Conservation (phyloP, 345 rosid species). For the Populus nigra region DNA sequence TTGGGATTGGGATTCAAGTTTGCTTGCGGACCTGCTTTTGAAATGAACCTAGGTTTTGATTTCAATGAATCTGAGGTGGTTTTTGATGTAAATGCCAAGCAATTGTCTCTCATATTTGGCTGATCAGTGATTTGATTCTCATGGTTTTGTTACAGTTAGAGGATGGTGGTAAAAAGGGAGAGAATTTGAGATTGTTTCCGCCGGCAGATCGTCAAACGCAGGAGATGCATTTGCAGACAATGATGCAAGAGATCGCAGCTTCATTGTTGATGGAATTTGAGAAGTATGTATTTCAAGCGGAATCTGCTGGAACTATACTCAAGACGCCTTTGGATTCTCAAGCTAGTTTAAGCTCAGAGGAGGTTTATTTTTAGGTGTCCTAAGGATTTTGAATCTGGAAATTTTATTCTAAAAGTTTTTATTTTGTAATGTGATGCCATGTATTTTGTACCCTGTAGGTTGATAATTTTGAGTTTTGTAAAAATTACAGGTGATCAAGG, state of each 20-base stretch:
- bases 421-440: not conserved
- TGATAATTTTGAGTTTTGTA: conserved; percentile 24
- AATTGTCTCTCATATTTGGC: not conserved
- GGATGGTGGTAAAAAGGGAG: conserved; percentile 63
- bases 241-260: conserved; percentile 97
- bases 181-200: conserved; percentile 70
- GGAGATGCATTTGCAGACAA: conserved; percentile 88
- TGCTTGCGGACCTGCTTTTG: not conserved
- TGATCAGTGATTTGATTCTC: not conserved
- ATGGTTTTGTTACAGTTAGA: conserved; percentile 61
- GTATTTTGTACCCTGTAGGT: conserved; percentile 17
- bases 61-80: not conserved
- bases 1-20: not conserved
- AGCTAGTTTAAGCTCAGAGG: conserved; percentile 98
- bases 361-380: conserved; percentile 97
- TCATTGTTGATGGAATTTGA: conserved; percentile 91
- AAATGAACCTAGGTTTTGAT: not conserved
- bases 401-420: conserved; percentile 9
- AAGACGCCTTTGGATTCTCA: conserved; percentile 98
- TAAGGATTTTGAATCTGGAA: conserved; percentile 45
- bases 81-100: not conserved
- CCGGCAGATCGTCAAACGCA: conserved; percentile 80
- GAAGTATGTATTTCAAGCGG: conserved; percentile 89
- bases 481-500: conserved; percentile 80
- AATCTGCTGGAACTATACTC: conserved; percentile 86